Percentiles rank a stretch among this genome's conserved stretches.
Conservation (phyloP, 441 rosid genomes). For the Geranium incanum region DNA sequence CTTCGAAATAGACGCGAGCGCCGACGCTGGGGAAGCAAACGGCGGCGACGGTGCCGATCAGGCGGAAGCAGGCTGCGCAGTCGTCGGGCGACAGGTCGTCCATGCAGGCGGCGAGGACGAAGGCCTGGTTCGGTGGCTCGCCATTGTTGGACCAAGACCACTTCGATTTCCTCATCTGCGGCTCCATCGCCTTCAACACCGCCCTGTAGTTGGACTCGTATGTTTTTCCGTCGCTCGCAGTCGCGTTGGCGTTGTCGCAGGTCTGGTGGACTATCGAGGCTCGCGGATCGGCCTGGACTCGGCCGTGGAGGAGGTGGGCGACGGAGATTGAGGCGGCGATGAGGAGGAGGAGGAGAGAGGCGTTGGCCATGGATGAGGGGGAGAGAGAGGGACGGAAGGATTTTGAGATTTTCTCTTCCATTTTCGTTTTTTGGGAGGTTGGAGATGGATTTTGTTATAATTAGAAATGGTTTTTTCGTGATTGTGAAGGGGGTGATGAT, state of each 20-base stretch:
- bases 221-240: not conserved
- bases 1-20: conserved; percentile 46
- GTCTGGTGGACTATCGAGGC: not conserved
- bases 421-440: not conserved
- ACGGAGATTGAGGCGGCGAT: not conserved
- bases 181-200: not conserved
- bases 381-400: not conserved
- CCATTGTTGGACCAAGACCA: conserved; percentile 20
- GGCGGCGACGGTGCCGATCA: conserved; percentile 29
- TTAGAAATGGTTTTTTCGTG: not conserved
- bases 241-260: not conserved
- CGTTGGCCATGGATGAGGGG: not conserved
- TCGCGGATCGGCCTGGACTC: not conserved
- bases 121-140: conserved; percentile 31
- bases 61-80: conserved; percentile 35
- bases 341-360: not conserved
- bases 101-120: conserved; percentile 41
- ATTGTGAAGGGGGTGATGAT: no score
- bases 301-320: not conserved
- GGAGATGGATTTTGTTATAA: not conserved
- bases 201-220: not conserved
- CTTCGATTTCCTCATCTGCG: not conserved
- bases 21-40: conserved; percentile 41
- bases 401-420: not conserved
- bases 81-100: conserved; percentile 39